A percentile compares a stretch with the other conserved stretches of the same genome.
phyloP scores from a whole-genome alignment of 176 grass and related monocot species.

The Bromus sterilis region DNA sequence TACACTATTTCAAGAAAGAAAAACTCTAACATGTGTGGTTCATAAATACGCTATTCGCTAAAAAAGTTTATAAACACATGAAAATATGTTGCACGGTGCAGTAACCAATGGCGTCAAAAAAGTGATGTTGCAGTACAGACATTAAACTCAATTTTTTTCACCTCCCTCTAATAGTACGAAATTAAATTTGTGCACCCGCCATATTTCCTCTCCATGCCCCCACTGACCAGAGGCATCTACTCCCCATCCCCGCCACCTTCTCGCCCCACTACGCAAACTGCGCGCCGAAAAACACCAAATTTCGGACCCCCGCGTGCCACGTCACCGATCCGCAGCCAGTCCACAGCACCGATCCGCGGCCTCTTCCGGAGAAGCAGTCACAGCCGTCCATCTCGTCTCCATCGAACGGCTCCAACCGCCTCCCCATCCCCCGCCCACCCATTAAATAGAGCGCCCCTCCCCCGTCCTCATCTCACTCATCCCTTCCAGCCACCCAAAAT shows the following conservation, averaged over 20 bases:
- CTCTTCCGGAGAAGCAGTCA: background rate
- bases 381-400: background rate
- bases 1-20: too few relatives aligned
- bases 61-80: too few relatives aligned
- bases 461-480: background rate
- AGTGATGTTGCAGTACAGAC: too few relatives aligned
- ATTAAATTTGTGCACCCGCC: background rate
- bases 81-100: too few relatives aligned
- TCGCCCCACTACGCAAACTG: background rate
- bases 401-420: slow-evolving; percentile 19
- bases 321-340: slow-evolving; percentile 6
- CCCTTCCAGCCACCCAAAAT: background rate
- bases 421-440: background rate
- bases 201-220: background rate
- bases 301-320: background rate
- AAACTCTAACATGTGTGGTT: too few relatives aligned
- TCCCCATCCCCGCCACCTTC: background rate
- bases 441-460: background rate
- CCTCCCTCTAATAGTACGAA: background rate
- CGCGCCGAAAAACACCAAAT: background rate
- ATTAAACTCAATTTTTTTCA: too few relatives aligned
- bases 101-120: too few relatives aligned
- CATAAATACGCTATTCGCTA: too few relatives aligned
- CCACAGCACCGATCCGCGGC: slow-evolving; percentile 50
- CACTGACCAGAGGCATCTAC: background rate